Base-by-base conservation (phyloP, 1,284 basidiomycete genomes). In the Mycena citricolor region DNA sequence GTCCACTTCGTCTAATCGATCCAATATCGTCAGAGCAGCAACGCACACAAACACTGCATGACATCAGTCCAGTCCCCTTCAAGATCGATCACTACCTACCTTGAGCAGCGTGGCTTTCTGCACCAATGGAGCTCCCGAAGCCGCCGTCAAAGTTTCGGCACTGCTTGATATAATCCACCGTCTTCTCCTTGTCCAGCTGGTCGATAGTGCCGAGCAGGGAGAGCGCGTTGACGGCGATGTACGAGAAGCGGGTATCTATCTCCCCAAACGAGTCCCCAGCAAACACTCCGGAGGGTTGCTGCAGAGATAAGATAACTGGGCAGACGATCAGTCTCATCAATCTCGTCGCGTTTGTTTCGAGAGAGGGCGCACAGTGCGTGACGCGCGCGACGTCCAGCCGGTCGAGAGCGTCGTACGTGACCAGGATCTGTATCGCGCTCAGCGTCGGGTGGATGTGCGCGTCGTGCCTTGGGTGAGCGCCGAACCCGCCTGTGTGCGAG, bases 81-180 rank as follows among this genome's bases (percentile, higher is more conserved):
- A 42, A 51, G n/a, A 39, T n/a, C n/a, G n/a, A n/a, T n/a, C n/a
- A 39, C 12, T 19, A 59, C 75, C 32, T 44, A 94, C 94, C 90
- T 77, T 94, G 91, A 0, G 78, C 90, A 6, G 94, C 83, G 67
- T 98, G 95, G 53, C 86, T 93, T 68, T 99, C 95, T 1, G 90
- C 92, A 0, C 94, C 95, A 8, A 81, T 75, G 16, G 71, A 67
- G 29, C 76, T 82, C 10, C 95, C 95, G 57, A 97, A 99, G 0
- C 94, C 95, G 4, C 94, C 94, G 61, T 99, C 95, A 61, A 94
- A 95, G 63, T 99, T 99, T 59, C 75, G 77, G 64, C 94, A 97
- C 25, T 76, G 69, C 11, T 71, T 61, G 32, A 99, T 79, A 63
- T 94, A 93, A 3, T 65, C 70, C 6, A 91, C 77, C 0, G 91